Percentiles rank a stretch among this genome's conserved stretches.
phyloP scores from a whole-genome alignment of 129 eudicot species.

The Pseudognaphalium luteoalbum region DNA sequence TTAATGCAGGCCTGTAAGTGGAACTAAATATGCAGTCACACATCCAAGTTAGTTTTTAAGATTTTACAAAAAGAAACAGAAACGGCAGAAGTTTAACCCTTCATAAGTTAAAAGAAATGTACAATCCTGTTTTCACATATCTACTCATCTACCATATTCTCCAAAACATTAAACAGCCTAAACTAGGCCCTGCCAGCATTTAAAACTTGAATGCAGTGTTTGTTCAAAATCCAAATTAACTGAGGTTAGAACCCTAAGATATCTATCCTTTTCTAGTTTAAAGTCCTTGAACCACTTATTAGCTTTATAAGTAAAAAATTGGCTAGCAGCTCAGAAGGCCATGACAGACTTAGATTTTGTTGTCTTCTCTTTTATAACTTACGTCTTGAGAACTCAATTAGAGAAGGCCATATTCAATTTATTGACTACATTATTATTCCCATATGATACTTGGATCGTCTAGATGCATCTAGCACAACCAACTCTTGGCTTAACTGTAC shows the following conservation, averaged over 20 bases:
- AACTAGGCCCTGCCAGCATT: background rate
- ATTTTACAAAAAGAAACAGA: background rate
- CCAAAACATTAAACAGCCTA: background rate
- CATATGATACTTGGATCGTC: background rate
- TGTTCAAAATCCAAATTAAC: background rate
- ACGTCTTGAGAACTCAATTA: background rate
- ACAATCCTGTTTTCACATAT: background rate
- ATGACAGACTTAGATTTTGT: too few species aligned
- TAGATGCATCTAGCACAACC: slow-evolving; percentile 2
- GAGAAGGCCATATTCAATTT: slow-evolving; percentile 6
- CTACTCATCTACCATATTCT: background rate
- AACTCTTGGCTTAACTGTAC: background rate
- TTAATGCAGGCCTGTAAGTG: too few species aligned
- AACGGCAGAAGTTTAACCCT: background rate
- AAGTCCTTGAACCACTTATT: background rate
- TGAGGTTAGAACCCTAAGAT: background rate
- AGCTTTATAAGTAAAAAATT: background rate
- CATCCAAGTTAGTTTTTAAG: background rate
- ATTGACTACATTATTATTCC: background rate
- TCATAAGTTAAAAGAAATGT: too few species aligned
- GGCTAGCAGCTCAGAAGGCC: background rate
- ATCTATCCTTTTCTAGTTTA: background rate
- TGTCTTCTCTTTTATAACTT: background rate
- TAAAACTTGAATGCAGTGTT: background rate
- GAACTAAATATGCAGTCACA: background rate